phyloP scores from a whole-genome alignment of 768 basidiomycete species.

The Tricholomella constricta region DNA sequence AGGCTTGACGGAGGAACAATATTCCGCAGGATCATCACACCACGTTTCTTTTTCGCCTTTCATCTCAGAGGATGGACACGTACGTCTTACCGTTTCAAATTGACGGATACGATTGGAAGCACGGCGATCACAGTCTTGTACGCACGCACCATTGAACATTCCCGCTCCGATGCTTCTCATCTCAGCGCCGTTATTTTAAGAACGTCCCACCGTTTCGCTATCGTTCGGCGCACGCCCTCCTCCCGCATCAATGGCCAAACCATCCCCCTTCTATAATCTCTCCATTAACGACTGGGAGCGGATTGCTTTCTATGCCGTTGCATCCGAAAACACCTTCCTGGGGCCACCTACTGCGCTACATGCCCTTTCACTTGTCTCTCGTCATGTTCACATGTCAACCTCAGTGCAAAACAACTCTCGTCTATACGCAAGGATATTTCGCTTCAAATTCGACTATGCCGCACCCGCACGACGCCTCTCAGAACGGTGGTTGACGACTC shows the following conservation, averaged over 20 bases:
- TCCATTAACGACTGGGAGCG: constrained; percentile 37
- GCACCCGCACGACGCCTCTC: constrained; percentile 43
- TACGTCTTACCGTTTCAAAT: constrained; percentile 6
- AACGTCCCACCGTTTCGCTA: constrained; percentile 4
- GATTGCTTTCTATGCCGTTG: constrained; percentile 43
- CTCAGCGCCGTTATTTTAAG: not conserved
- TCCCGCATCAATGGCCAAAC: constrained; percentile 16
- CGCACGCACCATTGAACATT: constrained; percentile 5
- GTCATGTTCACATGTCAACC: constrained; percentile 35
- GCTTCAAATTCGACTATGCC: constrained; percentile 43
- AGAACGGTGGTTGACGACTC: constrained; percentile 36
- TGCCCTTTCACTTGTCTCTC: constrained; percentile 41
- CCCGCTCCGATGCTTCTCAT: constrained; percentile 14
- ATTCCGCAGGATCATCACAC: not conserved
- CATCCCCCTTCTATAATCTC: constrained; percentile 20
- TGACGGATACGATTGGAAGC: constrained; percentile 15
- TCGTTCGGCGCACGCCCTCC: constrained; percentile 7
- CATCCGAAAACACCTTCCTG: constrained; percentile 32
- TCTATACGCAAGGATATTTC: constrained; percentile 47
- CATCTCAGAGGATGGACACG: not conserved
- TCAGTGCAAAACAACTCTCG: constrained; percentile 35
- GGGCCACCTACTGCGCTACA: constrained; percentile 46
- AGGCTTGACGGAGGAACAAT: not conserved
- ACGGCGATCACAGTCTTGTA: constrained; percentile 19
- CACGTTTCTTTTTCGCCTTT: not conserved